Evolutionary conservation across 129 eudicot species (phyloP), one percentile per base, ranked within the genome.

Genomic region (Cynara cardunculus): DNA sequence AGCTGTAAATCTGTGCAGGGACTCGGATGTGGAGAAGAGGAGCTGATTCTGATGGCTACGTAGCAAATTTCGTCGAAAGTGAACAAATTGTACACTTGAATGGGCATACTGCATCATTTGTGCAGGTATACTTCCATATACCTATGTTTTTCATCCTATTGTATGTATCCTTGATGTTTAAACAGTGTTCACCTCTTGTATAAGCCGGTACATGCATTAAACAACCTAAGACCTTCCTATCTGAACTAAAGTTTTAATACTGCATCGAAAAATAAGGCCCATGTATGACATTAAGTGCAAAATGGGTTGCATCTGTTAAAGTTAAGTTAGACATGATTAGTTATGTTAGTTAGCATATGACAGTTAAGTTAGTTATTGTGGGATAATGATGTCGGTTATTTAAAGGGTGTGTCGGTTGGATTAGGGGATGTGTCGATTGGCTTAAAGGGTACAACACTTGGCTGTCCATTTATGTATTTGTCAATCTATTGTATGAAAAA

Each of bases 11-110:
- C 22, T 83, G 75, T 7, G 61, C 27, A 95, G 99, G 99, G 53
- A 95, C 99, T 77, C 88, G 99, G 65, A 89, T 95, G 97, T 95
- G 99, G 99, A 90, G 97, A 90, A 95, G 99, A 90, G 99, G 99
- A 81, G 99, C 99, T 81, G 99, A 95, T 85, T 70, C 97, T 82
- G 99, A 92, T 88, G 99, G 99, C 44, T 95, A 89, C 8, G 99
- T 95, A 27, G 97, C 99, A 76, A 95, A 95, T 87, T 95, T 89
- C 84, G 99, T 95, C 22, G 99, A 95, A 91, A 86, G 85, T 79
- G 99, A 95, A 84, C 99, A 92, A 85, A 89, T 90, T 44, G 78
- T 95, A 27, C 93, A 92, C 79, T 53, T 88, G 27, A 92, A 95
- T 80, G 97, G 97, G 71, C 70, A 46, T 83, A 90, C 85, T 82